These are phyloP conservation scores for Prinsepia uniflora DNA, from an alignment of 306 rosid genomes.

Conservation along the genomic window DNA sequence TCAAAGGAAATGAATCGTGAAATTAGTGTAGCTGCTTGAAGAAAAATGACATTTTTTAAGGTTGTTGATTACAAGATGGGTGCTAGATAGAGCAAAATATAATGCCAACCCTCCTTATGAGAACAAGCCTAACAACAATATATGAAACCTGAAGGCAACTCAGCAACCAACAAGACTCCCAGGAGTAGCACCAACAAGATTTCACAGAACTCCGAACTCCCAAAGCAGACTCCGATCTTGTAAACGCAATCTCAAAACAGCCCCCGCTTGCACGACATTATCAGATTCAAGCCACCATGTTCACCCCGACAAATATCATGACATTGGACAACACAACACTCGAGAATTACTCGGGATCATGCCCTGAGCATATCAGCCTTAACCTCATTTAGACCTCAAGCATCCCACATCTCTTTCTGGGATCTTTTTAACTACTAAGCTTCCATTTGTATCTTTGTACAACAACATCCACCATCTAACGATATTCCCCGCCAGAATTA, in stretches of 20 bases:
- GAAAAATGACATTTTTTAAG: too few relatives aligned
- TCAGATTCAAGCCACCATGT: background rate
- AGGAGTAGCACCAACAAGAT: too few relatives aligned
- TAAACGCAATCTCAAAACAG: too few relatives aligned
- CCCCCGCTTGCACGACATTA: too few relatives aligned
- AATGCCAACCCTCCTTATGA: too few relatives aligned
- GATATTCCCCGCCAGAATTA: background rate
- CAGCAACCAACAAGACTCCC: background rate
- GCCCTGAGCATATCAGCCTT: background rate
- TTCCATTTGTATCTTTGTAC: background rate
- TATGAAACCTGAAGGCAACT: background rate
- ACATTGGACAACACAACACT: background rate
- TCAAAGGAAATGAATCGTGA: too few relatives aligned
- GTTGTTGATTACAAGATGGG: too few relatives aligned
- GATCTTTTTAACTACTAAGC: background rate
- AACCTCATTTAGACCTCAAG: background rate
- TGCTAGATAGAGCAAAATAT: too few relatives aligned
- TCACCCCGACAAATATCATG: background rate
- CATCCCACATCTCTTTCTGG: background rate
- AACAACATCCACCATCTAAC: conserved; percentile 5
- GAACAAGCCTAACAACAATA: background rate
- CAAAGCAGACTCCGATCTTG: background rate
- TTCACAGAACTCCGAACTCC: background rate
- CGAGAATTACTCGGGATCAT: background rate
- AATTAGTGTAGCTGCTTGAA: too few relatives aligned